Conservation (phyloP, 345 rosid species). For the Aurinia saxatilis region DNA sequence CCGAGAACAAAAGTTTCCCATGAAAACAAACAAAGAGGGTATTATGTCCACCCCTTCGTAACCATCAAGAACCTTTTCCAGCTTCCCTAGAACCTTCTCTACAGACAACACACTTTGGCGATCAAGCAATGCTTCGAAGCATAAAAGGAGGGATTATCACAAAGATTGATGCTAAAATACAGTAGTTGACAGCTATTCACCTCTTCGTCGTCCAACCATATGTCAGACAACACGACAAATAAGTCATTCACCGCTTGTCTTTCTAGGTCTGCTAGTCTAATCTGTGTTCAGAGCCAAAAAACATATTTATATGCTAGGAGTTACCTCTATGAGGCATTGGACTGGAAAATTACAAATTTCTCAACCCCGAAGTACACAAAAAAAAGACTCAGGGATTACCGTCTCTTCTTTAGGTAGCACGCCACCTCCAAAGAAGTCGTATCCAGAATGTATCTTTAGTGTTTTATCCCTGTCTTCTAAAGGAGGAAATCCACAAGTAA, state of each 20-base stretch:
- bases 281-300: conserved; percentile 39
- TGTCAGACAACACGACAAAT: conserved; percentile 86
- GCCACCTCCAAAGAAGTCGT: conserved; percentile 87
- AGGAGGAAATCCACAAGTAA: conserved; percentile 92
- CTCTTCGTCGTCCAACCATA: conserved; percentile 89
- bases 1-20: conserved; percentile 85
- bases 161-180: neutral
- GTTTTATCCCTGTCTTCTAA: conserved; percentile 80
- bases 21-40: conserved; percentile 90
- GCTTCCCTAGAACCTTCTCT: conserved; percentile 74
- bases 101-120: conserved; percentile 32
- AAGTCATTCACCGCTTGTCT: conserved; percentile 63
- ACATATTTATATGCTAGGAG: neutral
- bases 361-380: neutral
- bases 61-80: conserved; percentile 68
- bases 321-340: neutral
- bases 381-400: conserved; percentile 43
- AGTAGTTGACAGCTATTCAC: conserved; percentile 31
- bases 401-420: conserved; percentile 64
- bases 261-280: conserved; percentile 57
- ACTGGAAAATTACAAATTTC: neutral
- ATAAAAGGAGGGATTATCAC: neutral
- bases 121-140: conserved; percentile 28
- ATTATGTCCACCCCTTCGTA: conserved; percentile 71
- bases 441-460: conserved; percentile 51